Base-by-base conservation (phyloP, 306 rosid species). In the Vachellia collinsii region DNA sequence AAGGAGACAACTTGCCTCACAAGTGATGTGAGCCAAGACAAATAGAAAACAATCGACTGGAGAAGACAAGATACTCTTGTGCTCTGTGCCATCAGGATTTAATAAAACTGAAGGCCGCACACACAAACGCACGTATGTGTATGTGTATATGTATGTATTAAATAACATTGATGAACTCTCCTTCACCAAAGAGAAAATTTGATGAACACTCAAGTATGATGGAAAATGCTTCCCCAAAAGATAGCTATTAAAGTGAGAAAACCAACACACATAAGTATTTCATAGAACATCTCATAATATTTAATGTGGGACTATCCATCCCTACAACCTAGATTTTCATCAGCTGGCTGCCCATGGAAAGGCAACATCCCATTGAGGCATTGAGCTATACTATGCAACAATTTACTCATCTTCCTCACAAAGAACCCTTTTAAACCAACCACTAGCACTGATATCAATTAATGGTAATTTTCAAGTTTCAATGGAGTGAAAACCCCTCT, bases 1-100 rank as follows among this genome's bases (percentile, higher is more conserved):
- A n/a, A n/a, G n/a, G n/a, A n/a, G n/a, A n/a, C n/a, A n/a, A n/a
- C n/a, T n/a, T n/a, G n/a, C 73, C 11, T 16, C 79, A 53, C 13
- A 83, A 83, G 79, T 64, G 71, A 77, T 43, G 38, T 29, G 2
- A 44, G 29, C 36, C 65, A 68, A 38, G 20, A 56, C 78, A 62
- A 29, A 44, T 9, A 23, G 66, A 72, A 72, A 70, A 3, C 47
- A 72, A 72, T 61, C 1, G 13, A 34, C 14, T 2, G 13, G n/a
- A 51, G 78, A 48, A 59, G 47, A 51, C 70, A 77, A 63, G 72
- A 12, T 77, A 64, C 64, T 22, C 34, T 71, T 39, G 63, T 77
- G 81, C 56, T 62, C 61, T 70, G 20, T 53, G 51, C 48, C 59
- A 59, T 29, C 9, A 70, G 56, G 25, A 12, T 59, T 59, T 20